Conservation (phyloP, 2,329 filamentous ascomycete species). For the Ophiosphaerella korrae region DNA sequence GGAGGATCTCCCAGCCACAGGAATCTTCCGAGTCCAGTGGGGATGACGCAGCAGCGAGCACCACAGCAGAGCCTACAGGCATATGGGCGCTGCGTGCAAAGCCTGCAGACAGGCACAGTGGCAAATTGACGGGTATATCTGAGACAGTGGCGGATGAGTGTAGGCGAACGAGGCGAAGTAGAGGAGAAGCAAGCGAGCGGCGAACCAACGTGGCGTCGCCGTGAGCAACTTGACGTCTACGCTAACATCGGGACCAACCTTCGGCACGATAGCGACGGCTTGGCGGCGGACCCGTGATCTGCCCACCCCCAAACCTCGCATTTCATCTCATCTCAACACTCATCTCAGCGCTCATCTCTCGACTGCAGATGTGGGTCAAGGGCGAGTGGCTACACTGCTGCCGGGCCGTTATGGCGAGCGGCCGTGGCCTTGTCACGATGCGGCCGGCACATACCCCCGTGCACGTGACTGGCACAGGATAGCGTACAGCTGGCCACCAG, state of each 20-base stretch:
- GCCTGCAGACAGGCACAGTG: constrained; percentile 18
- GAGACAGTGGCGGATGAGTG: constrained; percentile 4
- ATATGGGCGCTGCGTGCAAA: constrained; percentile 28
- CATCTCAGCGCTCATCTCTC: constrained; percentile 14
- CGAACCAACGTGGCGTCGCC: background rate
- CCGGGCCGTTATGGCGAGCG: too few relatives aligned
- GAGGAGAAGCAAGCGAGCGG: constrained; percentile 19
- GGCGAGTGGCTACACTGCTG: background rate
- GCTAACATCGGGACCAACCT: constrained; percentile 24
- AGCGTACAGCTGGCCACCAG: constrained; percentile 9
- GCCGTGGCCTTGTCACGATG: too few relatives aligned
- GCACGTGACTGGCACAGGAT: constrained; percentile 20
- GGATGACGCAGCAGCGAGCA: constrained; percentile 38
- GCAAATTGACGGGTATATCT: constrained; percentile 10
- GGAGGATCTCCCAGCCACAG: constrained; percentile 45
- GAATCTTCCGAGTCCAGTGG: constrained; percentile 32
- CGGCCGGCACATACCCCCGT: too few relatives aligned
- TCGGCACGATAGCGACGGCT: constrained; percentile 23
- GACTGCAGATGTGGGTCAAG: constrained; percentile 29
- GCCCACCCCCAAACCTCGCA: constrained; percentile 29
- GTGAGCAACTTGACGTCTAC: constrained; percentile 15
- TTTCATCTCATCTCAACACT: constrained; percentile 16
- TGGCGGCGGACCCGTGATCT: constrained; percentile 34
- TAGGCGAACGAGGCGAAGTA: constrained; percentile 1
- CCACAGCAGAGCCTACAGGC: constrained; percentile 27